A percentile compares a stretch with the other conserved stretches of the same genome.
Conservation (phyloP, 495 filamentous ascomycete species). For the Podospora bellae-mahoneyi region DNA sequence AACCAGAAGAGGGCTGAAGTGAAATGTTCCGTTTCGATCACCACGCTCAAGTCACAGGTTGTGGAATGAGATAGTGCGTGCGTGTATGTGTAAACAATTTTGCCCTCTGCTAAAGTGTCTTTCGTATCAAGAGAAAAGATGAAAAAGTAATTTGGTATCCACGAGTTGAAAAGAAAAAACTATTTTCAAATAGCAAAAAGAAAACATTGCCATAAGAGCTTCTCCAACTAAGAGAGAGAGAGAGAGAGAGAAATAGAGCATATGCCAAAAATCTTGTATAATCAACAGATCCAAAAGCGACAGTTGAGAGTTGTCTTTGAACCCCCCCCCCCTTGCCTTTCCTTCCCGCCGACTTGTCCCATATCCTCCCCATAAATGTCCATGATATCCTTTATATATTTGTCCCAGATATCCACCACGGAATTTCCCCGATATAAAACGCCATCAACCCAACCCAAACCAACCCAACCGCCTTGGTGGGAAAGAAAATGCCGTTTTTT, state of each 20-base stretch:
- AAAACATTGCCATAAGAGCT: not conserved
- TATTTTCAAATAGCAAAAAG: not conserved
- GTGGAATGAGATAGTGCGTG: no score
- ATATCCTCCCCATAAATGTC: not conserved
- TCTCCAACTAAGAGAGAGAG: not conserved
- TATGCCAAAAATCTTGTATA: not conserved
- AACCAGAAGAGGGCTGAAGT: no score
- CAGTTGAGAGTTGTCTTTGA: no score
- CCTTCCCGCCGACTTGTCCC: not conserved
- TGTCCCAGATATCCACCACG: no score
- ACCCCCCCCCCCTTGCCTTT: no score
- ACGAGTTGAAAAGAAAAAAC: not conserved
- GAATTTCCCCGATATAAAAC: not conserved
- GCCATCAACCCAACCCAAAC: no score
- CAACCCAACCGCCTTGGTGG: no score
- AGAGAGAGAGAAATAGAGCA: not conserved
- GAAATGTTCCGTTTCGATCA: no score
- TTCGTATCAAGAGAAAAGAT: not conserved
- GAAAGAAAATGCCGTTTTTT: not conserved
- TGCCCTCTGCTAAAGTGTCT: no score
- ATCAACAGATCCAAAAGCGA: not conserved
- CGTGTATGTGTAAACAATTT: no score
- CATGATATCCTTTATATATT: no score
- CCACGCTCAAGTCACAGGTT: no score
- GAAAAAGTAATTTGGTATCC: not conserved